Evolutionary conservation across 352 stramenopile species (phyloP).

Genomic region (Pythium oligandrum): DNA sequence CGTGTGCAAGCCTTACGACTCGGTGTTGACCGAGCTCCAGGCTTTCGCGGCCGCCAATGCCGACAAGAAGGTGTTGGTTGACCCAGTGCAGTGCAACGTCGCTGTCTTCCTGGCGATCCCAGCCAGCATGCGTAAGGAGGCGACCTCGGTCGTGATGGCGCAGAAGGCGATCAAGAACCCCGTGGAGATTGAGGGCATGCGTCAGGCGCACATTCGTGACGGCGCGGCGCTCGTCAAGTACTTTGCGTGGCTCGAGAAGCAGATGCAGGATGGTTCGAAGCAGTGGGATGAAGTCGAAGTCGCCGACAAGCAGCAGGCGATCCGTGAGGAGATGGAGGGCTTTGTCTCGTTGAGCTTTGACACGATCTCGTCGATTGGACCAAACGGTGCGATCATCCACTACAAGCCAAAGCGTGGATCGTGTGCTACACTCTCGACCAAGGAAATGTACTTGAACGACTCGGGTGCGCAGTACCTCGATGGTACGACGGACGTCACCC

Average conservation of each 20-base stretch:
- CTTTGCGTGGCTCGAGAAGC: slow-evolving; percentile 90
- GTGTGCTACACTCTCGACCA: slow-evolving; percentile 86
- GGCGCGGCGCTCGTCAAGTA: slow-evolving; percentile 93
- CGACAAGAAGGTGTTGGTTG: slow-evolving; percentile 63
- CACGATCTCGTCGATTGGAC: slow-evolving; percentile 96
- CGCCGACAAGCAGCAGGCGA: slow-evolving; percentile 88
- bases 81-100: slow-evolving; percentile 82
- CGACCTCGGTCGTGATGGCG: slow-evolving; percentile 71
- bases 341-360: slow-evolving; percentile 95
- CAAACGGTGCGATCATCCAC: slow-evolving; percentile 97
- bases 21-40: slow-evolving; percentile 39
- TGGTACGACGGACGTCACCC: slow-evolving; percentile 98
- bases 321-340: slow-evolving; percentile 78
- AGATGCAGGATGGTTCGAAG: slow-evolving; percentile 45
- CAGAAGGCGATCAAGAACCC: slow-evolving; percentile 93
- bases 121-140: slow-evolving; percentile 62
- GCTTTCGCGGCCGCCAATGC: slow-evolving; percentile 43
- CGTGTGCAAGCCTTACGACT: slow-evolving; percentile 56
- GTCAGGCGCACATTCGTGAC: slow-evolving; percentile 93
- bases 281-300: slow-evolving; percentile 82
- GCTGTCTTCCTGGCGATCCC: slow-evolving; percentile 79
- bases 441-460: slow-evolving; percentile 98
- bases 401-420: slow-evolving; percentile 83
- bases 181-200: slow-evolving; percentile 95
- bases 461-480: slow-evolving; percentile 98